phyloP scores from a whole-genome alignment of 306 rosid genomes.

The Casuarina glauca region DNA sequence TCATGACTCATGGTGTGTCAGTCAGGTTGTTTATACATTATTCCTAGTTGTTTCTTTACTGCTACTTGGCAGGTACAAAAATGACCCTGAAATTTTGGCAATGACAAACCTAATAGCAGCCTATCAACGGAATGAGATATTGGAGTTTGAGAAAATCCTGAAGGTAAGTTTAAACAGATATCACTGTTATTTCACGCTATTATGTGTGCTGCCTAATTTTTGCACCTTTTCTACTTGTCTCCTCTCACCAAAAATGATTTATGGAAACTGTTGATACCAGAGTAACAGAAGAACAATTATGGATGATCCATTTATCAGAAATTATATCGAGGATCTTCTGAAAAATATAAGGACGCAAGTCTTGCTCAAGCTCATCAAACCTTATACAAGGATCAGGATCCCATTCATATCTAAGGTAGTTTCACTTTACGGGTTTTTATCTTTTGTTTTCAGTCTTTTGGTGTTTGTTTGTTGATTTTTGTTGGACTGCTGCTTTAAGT shows the following conservation, averaged over 20 bases:
- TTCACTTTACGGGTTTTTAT: not conserved
- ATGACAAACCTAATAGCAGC: slow-evolving; percentile 99
- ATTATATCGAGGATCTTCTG: slow-evolving; percentile 93
- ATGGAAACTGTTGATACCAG: slow-evolving; percentile 26
- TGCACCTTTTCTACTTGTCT: slow-evolving; percentile 16
- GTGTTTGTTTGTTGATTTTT: not conserved
- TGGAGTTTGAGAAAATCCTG: slow-evolving; percentile 93
- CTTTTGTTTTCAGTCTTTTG: not conserved
- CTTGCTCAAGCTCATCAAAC: slow-evolving; percentile 94
- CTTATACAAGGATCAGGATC: slow-evolving; percentile 92
- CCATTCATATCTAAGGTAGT: slow-evolving; percentile 94
- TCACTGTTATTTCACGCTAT: slow-evolving; percentile 16
- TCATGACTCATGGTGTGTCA: not conserved
- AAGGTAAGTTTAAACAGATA: slow-evolving; percentile 51
- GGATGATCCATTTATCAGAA: slow-evolving; percentile 96
- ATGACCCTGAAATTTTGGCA: slow-evolving; percentile 96
- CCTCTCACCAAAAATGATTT: slow-evolving; percentile 24
- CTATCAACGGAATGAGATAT: slow-evolving; percentile 91
- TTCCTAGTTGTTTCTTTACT: slow-evolving; percentile 14
- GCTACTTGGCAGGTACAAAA: slow-evolving; percentile 71
- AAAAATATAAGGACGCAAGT: slow-evolving; percentile 98
- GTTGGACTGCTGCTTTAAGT: not conserved
- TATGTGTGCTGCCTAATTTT: not conserved
- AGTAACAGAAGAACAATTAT: slow-evolving; percentile 88
- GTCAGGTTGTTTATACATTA: not conserved